Conservation (phyloP, 2,329 filamentous ascomycete genomes). For the Aspergillus udagawae region DNA sequence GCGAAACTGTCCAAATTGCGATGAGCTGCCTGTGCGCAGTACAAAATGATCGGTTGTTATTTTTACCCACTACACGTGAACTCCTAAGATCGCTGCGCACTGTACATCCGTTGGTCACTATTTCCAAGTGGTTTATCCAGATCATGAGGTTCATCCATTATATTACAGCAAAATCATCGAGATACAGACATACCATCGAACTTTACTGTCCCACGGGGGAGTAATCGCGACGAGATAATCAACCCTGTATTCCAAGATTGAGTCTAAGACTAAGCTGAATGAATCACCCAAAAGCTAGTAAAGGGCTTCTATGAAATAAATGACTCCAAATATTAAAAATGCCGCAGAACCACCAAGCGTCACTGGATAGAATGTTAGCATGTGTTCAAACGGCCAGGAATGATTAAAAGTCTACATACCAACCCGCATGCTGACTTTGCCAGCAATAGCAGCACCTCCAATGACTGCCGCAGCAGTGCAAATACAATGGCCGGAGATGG, state of each 20-base stretch:
- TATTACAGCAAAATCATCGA: background rate
- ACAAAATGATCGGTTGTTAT: background rate
- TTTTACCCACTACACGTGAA: too few species aligned
- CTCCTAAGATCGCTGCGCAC: too few species aligned
- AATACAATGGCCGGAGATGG: slow-evolving; percentile 77
- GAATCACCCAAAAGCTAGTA: slow-evolving; percentile 34
- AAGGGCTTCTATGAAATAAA: slow-evolving; percentile 82
- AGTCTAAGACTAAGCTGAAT: background rate
- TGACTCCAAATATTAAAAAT: slow-evolving; percentile 85
- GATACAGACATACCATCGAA: background rate
- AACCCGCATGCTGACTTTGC: slow-evolving; percentile 89
- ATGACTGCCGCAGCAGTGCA: slow-evolving; percentile 91
- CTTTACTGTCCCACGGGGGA: background rate
- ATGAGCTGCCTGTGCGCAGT: background rate
- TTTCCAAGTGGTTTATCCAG: background rate
- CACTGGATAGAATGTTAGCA: slow-evolving; percentile 53
- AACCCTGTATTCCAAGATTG: background rate
- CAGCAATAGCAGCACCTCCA: slow-evolving; percentile 87
- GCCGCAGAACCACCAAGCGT: slow-evolving; percentile 87
- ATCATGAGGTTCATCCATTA: background rate
- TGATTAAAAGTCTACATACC: slow-evolving; percentile 59
- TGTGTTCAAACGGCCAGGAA: background rate
- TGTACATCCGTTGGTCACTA: background rate
- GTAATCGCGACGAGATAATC: background rate
- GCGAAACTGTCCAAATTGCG: background rate